These are phyloP conservation scores for Boletus patriciae DNA, from an alignment of 768 basidiomycete genomes.

Conservation along the genomic window DNA sequence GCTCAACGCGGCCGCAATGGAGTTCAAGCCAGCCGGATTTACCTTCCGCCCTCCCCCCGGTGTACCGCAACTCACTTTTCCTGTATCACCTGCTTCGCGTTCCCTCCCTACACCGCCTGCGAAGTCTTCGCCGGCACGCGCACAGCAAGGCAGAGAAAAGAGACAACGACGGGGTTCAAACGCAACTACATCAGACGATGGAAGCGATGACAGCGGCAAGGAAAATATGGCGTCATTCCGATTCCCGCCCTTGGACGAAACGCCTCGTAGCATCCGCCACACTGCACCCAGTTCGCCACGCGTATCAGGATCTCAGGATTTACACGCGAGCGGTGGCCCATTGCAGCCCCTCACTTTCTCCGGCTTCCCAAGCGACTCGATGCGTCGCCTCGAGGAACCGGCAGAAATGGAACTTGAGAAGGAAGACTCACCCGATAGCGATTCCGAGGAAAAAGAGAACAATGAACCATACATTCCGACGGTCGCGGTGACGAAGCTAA, in stretches of 20 bases:
- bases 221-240: slow-evolving; percentile 74
- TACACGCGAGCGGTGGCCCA: slow-evolving; percentile 22
- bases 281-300: slow-evolving; percentile 43
- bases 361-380: slow-evolving; percentile 50
- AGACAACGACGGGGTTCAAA: slow-evolving; percentile 60
- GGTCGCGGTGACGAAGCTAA: slow-evolving; percentile 37
- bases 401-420: slow-evolving; percentile 12
- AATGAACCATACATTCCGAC: slow-evolving; percentile 18
- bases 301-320: slow-evolving; percentile 27
- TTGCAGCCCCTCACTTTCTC: slow-evolving; percentile 60
- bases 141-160: slow-evolving; percentile 76
- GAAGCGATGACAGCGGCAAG: slow-evolving; percentile 50
- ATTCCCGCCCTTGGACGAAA: slow-evolving; percentile 60
- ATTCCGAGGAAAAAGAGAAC: slow-evolving; percentile 11
- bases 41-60: slow-evolving; percentile 73
- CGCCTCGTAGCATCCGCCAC: slow-evolving; percentile 50
- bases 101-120: slow-evolving; percentile 42
- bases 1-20: slow-evolving; percentile 76
- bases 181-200: slow-evolving; percentile 28
- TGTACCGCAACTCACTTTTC: slow-evolving; percentile 54
- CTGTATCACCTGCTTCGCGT: slow-evolving; percentile 33
- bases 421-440: slow-evolving; percentile 7
- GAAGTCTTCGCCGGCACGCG: slow-evolving; percentile 24
- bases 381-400: slow-evolving; percentile 20
- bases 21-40: slow-evolving; percentile 78